Conservation (phyloP, 2,329 filamentous ascomycete species). For the Blastomyces silverae region DNA sequence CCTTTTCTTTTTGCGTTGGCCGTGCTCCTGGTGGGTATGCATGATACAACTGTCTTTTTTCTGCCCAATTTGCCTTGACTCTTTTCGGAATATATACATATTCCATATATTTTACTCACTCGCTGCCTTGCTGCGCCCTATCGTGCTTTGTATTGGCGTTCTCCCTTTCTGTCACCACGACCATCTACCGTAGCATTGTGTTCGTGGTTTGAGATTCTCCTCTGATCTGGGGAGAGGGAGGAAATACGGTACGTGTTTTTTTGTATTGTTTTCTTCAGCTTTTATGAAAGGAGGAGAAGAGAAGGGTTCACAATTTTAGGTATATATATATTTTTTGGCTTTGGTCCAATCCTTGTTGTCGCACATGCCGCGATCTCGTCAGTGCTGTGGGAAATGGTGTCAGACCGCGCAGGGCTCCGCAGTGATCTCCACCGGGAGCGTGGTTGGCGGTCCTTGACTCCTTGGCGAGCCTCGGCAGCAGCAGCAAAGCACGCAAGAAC, state of each 20-base stretch:
- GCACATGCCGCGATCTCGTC: not conserved
- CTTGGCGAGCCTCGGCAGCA: not conserved
- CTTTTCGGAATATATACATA: not conserved
- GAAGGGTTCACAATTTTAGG: no score
- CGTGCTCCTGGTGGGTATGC: not conserved
- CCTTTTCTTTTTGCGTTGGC: not conserved
- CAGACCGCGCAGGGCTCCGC: not conserved
- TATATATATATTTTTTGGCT: not conserved
- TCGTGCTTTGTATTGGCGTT: not conserved
- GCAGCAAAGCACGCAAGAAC: constrained; percentile 1
- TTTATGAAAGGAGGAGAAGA: no score
- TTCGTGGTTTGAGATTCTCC: not conserved
- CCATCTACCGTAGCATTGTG: not conserved
- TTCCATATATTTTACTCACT: not conserved
- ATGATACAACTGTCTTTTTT: not conserved
- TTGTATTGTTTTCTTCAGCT: no score
- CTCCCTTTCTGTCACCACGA: not conserved
- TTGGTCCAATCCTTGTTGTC: not conserved
- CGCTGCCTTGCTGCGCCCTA: not conserved
- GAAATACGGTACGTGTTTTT: no score
- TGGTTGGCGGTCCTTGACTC: no score
- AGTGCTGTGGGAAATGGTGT: not conserved
- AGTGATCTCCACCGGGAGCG: not conserved
- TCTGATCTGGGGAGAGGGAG: no score
- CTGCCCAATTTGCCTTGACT: not conserved